These are phyloP conservation scores for Pythium dissimile DNA, from an alignment of 352 stramenopile species.

Conservation along the genomic window DNA sequence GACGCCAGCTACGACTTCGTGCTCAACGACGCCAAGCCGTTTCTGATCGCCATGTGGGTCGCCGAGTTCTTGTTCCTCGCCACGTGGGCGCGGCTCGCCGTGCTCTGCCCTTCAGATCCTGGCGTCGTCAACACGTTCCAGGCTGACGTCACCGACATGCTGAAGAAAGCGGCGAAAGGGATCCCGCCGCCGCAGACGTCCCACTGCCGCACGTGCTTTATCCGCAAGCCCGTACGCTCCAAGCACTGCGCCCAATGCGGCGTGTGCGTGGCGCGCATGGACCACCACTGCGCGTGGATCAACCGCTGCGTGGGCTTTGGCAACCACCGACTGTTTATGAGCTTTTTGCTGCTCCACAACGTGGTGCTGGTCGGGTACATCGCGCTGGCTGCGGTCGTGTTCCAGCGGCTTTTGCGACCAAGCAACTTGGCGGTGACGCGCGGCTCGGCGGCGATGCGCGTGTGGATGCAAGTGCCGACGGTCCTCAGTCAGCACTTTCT, in stretches of 20 bases:
- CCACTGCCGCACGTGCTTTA: constrained; percentile 69
- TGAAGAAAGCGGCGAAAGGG: constrained; percentile 39
- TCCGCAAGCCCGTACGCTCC: constrained; percentile 67
- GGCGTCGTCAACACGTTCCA: constrained; percentile 50
- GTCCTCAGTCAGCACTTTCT: constrained; percentile 53
- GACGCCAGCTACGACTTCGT: constrained; percentile 43
- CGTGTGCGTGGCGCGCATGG: constrained; percentile 77
- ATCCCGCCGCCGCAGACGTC: constrained; percentile 37
- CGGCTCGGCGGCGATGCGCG: constrained; percentile 32
- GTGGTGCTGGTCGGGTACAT: constrained; percentile 45
- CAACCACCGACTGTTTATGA: constrained; percentile 80
- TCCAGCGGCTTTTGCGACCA: constrained; percentile 30
- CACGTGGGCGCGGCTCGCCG: constrained; percentile 48
- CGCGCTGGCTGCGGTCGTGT: constrained; percentile 33
- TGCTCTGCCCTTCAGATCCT: constrained; percentile 56
- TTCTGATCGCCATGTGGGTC: constrained; percentile 37
- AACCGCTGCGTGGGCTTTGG: constrained; percentile 77
- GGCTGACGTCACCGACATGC: constrained; percentile 47
- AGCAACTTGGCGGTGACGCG: constrained; percentile 16
- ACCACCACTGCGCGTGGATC: constrained; percentile 88
- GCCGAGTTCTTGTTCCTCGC: constrained; percentile 45
- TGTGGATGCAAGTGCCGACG: constrained; percentile 57
- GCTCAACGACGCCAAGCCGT: constrained; percentile 25
- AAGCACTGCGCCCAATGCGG: constrained; percentile 81
- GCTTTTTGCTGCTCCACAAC: constrained; percentile 71